These are phyloP conservation scores for Nadsonia starkeyi-henricii DNA, from an alignment of 1,139 yeast species.

Conservation along the genomic window DNA sequence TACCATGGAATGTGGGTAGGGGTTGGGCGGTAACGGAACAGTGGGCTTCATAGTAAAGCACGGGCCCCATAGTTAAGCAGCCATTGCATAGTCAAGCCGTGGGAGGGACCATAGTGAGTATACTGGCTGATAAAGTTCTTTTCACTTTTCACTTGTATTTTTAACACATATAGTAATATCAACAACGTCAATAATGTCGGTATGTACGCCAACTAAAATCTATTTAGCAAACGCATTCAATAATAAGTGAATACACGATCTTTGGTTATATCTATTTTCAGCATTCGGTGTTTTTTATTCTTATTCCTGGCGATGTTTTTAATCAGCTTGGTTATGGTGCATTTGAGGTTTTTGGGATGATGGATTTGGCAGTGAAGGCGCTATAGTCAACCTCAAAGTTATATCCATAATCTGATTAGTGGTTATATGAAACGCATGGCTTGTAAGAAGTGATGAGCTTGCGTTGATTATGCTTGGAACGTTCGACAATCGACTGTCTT, in stretches of 20 bases:
- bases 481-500: too few relatives aligned
- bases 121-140: neutral
- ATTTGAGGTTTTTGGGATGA: neutral
- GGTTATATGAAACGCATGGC: too few relatives aligned
- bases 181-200: conserved; percentile 1
- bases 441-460: too few relatives aligned
- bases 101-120: neutral
- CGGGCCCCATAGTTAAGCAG: neutral
- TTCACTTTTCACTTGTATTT: neutral
- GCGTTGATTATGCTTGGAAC: too few relatives aligned
- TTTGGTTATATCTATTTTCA: neutral
- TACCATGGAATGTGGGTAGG: neutral
- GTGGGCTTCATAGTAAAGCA: neutral
- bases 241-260: neutral
- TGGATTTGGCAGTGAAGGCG: neutral
- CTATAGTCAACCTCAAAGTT: too few relatives aligned
- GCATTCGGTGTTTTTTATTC: neutral
- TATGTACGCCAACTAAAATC: neutral
- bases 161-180: neutral
- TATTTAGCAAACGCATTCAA: neutral
- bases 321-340: neutral
- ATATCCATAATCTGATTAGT: too few relatives aligned
- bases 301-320: neutral
- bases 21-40: neutral
- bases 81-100: neutral